Percentiles rank a stretch among this genome's conserved stretches.
Conservation (phyloP, 1,284 basidiomycete species). For the Trichosporon coremiiforme region DNA sequence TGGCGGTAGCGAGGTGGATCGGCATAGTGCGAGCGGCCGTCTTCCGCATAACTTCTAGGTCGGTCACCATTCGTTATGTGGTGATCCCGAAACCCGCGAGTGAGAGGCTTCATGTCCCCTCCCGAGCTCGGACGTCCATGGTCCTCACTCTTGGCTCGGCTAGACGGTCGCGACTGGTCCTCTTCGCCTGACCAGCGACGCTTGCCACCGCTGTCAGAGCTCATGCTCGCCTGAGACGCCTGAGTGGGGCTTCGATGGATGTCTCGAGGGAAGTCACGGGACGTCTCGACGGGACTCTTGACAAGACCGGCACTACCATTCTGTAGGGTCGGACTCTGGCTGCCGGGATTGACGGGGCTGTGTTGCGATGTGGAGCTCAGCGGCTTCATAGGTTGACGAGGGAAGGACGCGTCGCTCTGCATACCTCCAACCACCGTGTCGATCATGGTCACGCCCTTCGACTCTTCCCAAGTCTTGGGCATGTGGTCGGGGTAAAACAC, state of each 20-base stretch:
- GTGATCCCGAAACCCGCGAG: neutral
- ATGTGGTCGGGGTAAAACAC: slow-evolving; percentile 44
- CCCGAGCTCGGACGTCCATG: neutral
- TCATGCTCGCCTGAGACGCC: slow-evolving; percentile 8
- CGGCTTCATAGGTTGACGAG: neutral
- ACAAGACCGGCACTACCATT: neutral
- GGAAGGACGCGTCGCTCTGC: neutral
- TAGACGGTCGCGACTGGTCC: neutral
- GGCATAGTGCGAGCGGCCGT: neutral
- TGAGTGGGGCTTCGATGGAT: neutral
- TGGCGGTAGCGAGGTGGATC: neutral
- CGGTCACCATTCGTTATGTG: neutral
- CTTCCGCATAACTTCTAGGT: neutral
- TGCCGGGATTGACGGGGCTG: neutral
- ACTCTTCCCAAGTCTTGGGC: slow-evolving; percentile 36
- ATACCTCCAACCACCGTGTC: neutral
- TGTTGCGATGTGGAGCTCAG: neutral
- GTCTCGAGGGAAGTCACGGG: neutral
- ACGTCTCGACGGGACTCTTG: neutral
- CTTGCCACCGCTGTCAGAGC: slow-evolving; percentile 11
- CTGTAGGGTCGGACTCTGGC: neutral
- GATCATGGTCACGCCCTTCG: slow-evolving; percentile 18
- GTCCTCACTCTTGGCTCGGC: slow-evolving; percentile 13
- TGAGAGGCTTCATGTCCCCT: slow-evolving; percentile 5
- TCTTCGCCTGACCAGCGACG: neutral